Base-by-base conservation (phyloP, 1,139 yeast species). In the Yamadazyma conglobata region DNA sequence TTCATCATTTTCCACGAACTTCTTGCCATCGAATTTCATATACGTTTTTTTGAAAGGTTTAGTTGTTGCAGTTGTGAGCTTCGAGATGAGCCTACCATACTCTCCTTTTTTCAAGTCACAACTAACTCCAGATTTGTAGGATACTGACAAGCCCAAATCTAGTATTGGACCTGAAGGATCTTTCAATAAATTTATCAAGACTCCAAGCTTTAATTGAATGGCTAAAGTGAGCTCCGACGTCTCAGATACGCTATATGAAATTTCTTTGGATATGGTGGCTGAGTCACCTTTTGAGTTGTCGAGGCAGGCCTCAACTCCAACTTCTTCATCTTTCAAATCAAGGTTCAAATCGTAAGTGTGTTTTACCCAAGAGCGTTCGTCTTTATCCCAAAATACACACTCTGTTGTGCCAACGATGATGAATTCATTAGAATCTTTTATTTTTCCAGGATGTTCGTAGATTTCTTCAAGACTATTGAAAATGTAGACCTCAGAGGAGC, bases 101-200 rank as follows among this genome's bases (percentile, higher is more conserved):
- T 43, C 34, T 6, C 52, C 53, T 8, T 37, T 31, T 4, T 22
- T 34, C 5, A 44, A 39, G 19, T 37, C 31, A 34, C 59, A 54
- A 15, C 41, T 29, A n/a, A 23, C 31, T 7, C 31, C 10, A 7
- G 32, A 8, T 10, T 26, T 22, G 20, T 21, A 29, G 5, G 30
- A 21, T 4, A 31, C 31, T 26, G 24, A 30, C 2, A 23, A 17
- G 8, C 30, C 30, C 3, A 28, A 23, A 14, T 30, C 35, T 9
- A 24, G 6, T 14, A 33, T 39, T 13, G 15, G 20, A 16, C 33
- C 31, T 5, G 30, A 14, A 16, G 24, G 24, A 28, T 30, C 30
- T 15, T 33, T 21, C 3, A 32, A 15, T 10, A 32, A 19, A 2
- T 30, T 21, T 4, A 30, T 11, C 15, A 32, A 35, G 6, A 34